Evolutionary conservation across 129 eudicot species (phyloP).

Genomic region (Escallonia herrerae): DNA sequence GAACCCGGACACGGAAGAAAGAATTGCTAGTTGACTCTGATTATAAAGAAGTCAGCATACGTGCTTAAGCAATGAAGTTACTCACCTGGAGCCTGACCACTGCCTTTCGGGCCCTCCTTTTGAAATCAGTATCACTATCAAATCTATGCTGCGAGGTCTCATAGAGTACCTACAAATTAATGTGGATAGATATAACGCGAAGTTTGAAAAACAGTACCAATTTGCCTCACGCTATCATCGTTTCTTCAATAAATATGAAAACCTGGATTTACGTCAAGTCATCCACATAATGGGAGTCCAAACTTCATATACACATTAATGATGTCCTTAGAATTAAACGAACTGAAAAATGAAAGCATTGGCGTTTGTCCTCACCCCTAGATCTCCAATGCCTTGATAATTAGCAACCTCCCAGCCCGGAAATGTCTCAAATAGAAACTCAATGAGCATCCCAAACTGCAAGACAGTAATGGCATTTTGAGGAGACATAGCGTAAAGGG

Average conservation of each 20-base stretch:
- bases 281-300: too few species aligned
- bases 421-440: constrained; percentile 71
- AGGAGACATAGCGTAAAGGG: not conserved
- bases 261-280: too few species aligned
- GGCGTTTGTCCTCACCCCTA: constrained; percentile 83
- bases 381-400: constrained; percentile 79
- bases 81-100: constrained; percentile 96
- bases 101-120: constrained; percentile 87
- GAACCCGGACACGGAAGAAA: too few species aligned
- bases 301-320: too few species aligned
- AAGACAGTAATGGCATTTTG: constrained; percentile 8
- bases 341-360: too few species aligned
- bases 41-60: not conserved
- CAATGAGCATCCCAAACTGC: constrained; percentile 98
- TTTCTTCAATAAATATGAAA: too few species aligned
- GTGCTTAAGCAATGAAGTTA: constrained; percentile 4
- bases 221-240: too few species aligned
- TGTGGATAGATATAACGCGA: constrained; percentile 9
- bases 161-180: constrained; percentile 72
- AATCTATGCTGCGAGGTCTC: constrained; percentile 86
- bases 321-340: too few species aligned
- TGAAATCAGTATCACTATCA: constrained; percentile 77
- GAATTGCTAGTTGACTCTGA: too few species aligned
- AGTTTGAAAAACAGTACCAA: constrained; percentile 2
- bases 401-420: constrained; percentile 58